These are phyloP conservation scores for Alternaria tenuissima DNA, from an alignment of 2,329 filamentous ascomycete genomes.

Conservation along the genomic window DNA sequence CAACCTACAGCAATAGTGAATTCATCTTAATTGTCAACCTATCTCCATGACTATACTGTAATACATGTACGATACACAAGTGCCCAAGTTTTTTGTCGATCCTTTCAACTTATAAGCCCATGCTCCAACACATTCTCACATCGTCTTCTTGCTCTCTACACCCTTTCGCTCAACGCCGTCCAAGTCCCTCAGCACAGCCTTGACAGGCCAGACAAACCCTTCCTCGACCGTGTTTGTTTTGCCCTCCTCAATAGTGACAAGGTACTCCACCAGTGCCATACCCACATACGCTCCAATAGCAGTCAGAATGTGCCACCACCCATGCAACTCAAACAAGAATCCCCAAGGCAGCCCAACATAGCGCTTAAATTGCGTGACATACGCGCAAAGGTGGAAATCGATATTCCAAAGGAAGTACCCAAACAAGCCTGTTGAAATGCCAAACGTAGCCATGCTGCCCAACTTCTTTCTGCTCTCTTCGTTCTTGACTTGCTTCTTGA, in stretches of 20 bases:
- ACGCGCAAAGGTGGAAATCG: conserved; percentile 62
- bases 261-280: conserved; percentile 50
- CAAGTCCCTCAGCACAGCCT: conserved; percentile 40
- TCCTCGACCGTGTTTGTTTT: conserved; percentile 38
- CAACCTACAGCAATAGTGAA: background rate
- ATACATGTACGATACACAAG: background rate
- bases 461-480: conserved; percentile 32
- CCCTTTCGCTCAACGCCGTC: conserved; percentile 22
- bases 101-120: background rate
- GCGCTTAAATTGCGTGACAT: conserved; percentile 57
- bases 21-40: background rate
- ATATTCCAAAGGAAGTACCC: conserved; percentile 66
- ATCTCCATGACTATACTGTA: background rate
- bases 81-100: background rate
- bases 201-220: conserved; percentile 50
- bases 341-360: conserved; percentile 63
- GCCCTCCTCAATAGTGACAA: conserved; percentile 44
- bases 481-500: conserved; percentile 37
- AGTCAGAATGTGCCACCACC: conserved; percentile 71
- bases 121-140: conserved; percentile 1
- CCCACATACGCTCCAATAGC: conserved; percentile 61
- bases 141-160: conserved; percentile 24
- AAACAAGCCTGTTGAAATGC: conserved; percentile 56
- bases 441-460: conserved; percentile 38
- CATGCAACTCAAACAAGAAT: conserved; percentile 66